Percentiles rank a stretch among this genome's conserved stretches.
These are phyloP conservation scores for Suillus clintonianus DNA, from an alignment of 768 basidiomycete genomes.

Conservation along the genomic window DNA sequence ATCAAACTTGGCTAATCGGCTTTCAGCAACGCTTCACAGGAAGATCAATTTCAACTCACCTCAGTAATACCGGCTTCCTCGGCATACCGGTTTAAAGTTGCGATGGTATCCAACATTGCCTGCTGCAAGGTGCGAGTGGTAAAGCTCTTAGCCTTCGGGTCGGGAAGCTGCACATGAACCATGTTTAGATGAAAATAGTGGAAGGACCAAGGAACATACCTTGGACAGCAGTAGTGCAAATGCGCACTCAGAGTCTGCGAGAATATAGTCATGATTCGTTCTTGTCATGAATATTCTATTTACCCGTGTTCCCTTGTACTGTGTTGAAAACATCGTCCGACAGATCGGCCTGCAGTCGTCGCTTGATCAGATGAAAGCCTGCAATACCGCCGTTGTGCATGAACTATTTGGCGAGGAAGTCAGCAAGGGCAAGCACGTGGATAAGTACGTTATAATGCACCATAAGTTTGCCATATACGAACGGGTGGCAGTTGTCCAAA, in stretches of 20 bases:
- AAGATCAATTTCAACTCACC: conserved; percentile 38
- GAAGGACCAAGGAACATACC: conserved; percentile 35
- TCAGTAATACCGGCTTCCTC: conserved; percentile 74
- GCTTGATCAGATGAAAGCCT: conserved; percentile 79
- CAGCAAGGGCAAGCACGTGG: background rate
- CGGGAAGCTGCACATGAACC: conserved; percentile 58
- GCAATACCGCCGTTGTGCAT: conserved; percentile 98
- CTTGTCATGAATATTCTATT: conserved; percentile 11
- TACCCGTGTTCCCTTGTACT: conserved; percentile 92
- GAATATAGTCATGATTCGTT: background rate
- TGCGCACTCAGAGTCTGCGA: conserved; percentile 92
- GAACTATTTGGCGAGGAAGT: conserved; percentile 52
- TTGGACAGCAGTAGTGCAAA: conserved; percentile 91
- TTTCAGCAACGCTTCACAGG: background rate
- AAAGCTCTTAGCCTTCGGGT: conserved; percentile 77
- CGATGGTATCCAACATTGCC: conserved; percentile 90
- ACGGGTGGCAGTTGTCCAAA: conserved; percentile 94
- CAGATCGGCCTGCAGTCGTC: conserved; percentile 72
- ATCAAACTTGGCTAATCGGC: conserved; percentile 72
- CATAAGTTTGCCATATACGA: conserved; percentile 90
- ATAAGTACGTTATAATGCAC: conserved; percentile 38
- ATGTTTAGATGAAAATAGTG: background rate
- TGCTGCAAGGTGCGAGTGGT: conserved; percentile 68
- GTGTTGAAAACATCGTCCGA: conserved; percentile 84
- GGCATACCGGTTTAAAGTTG: conserved; percentile 72